Percentiles rank a stretch among this genome's conserved stretches.
phyloP scores from a whole-genome alignment of 2,329 filamentous ascomycete genomes.

The Calonectria hongkongensis region DNA sequence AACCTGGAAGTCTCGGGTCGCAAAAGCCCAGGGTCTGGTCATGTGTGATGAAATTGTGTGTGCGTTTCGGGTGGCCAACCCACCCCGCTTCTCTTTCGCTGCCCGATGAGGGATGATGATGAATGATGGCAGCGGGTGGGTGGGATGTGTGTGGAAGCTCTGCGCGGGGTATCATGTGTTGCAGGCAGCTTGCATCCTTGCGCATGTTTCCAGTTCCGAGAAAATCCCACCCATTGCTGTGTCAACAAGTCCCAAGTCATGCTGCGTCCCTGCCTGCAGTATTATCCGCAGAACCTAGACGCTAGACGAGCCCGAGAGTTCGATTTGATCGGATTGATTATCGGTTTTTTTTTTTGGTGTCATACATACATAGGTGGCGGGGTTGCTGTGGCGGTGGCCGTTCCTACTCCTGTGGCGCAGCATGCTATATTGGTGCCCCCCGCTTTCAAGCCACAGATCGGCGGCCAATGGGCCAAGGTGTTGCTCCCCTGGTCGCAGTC shows the following conservation, averaged over 20 bases:
- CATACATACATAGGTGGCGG: conserved; percentile 1
- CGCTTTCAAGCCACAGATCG: conserved; percentile 33
- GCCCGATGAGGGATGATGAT: conserved; percentile 32
- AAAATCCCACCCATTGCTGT: conserved; percentile 41
- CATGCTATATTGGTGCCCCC: not conserved
- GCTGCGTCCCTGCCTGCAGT: conserved; percentile 31
- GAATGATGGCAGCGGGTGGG: conserved; percentile 24
- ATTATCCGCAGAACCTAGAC: conserved; percentile 36
- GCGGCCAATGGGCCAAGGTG: conserved; percentile 15
- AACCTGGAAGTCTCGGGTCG: conserved; percentile 11
- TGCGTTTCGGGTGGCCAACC: conserved; percentile 30
- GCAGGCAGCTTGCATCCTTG: conserved; percentile 45
- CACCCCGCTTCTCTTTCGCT: conserved; percentile 37
- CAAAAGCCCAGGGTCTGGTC: conserved; percentile 10
- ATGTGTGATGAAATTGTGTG: conserved; percentile 23
- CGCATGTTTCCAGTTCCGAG: conserved; percentile 35
- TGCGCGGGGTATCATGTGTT: conserved; percentile 18
- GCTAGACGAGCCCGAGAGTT: conserved; percentile 27
- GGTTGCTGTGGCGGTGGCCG: conserved; percentile 29
- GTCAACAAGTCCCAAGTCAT: conserved; percentile 31
- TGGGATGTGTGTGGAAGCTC: conserved; percentile 14
- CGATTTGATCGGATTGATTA: not conserved
- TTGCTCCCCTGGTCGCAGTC: conserved; percentile 20
- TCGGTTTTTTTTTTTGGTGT: not conserved
- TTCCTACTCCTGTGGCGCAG: conserved; percentile 16